Evolutionary conservation across 23 red algal species (phyloP).

Genomic region (Gracilaria vermiculophylla): DNA sequence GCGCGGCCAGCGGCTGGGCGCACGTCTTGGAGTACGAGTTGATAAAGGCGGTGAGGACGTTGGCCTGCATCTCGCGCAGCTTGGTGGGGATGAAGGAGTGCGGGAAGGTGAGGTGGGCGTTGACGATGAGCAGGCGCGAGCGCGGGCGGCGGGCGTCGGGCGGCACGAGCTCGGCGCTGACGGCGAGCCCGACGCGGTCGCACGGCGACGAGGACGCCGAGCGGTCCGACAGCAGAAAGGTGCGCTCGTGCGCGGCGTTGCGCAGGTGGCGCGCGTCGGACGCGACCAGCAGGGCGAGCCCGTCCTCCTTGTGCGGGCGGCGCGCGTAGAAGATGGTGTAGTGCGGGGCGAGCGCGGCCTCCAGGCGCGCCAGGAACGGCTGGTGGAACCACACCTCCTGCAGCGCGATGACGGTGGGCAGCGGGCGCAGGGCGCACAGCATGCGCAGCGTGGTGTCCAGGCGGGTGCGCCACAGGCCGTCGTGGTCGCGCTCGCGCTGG

Average conservation of each 20-base stretch:
- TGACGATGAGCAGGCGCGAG: conserved; percentile 10
- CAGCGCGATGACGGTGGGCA: conserved; percentile 23
- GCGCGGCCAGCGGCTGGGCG: background rate
- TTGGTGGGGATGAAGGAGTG: conserved; percentile 6
- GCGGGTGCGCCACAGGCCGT: conserved; percentile 15
- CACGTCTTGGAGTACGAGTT: background rate
- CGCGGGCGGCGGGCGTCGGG: background rate
- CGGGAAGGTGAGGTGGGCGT: conserved; percentile 59
- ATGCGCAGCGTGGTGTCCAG: conserved; percentile 1
- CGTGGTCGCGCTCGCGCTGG: conserved; percentile 42
- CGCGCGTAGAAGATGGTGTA: conserved; percentile 42
- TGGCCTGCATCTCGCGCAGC: conserved; percentile 17
- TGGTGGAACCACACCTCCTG: conserved; percentile 59
- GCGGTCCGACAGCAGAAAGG: background rate
- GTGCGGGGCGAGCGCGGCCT: background rate
- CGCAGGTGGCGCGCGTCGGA: background rate
- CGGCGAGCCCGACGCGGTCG: background rate
- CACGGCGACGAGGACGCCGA: background rate
- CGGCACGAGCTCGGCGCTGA: background rate
- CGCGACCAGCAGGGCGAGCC: conserved; percentile 10
- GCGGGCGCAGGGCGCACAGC: background rate
- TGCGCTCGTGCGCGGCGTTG: background rate
- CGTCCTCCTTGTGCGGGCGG: conserved; percentile 43
- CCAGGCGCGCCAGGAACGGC: background rate
- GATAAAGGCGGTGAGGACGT: conserved; percentile 7